Percentiles rank a stretch among this genome's conserved stretches.
Conservation (phyloP, 495 filamentous ascomycete species). For the Penicillium paradoxum region DNA sequence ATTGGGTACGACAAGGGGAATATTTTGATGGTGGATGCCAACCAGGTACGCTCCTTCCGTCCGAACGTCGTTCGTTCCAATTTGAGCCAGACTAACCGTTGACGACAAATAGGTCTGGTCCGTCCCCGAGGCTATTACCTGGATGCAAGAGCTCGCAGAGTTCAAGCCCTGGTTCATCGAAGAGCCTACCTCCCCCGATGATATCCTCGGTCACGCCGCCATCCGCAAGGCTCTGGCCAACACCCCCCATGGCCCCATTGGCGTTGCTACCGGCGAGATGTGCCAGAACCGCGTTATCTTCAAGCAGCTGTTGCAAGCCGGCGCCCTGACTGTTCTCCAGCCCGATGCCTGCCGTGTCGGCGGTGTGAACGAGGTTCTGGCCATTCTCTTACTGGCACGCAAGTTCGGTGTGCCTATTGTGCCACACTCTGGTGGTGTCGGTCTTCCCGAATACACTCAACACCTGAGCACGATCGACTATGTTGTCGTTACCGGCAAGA, state of each 20-base stretch:
- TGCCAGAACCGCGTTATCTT: conserved; percentile 93
- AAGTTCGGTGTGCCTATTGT: conserved; percentile 82
- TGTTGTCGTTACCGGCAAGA: conserved; percentile 77
- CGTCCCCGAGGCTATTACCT: conserved; percentile 83
- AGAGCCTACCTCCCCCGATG: conserved; percentile 92
- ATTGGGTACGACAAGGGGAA: conserved; percentile 85
- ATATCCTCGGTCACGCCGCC: conserved; percentile 82
- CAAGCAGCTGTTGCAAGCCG: conserved; percentile 78
- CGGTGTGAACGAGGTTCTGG: conserved; percentile 87
- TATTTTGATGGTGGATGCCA: conserved; percentile 91
- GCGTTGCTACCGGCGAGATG: conserved; percentile 94
- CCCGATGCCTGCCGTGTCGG: conserved; percentile 89
- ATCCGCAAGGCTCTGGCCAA: conserved; percentile 69
- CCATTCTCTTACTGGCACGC: conserved; percentile 84
- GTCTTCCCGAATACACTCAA: conserved; percentile 90
- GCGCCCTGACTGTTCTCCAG: conserved; percentile 84
- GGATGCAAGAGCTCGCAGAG: conserved; percentile 76
- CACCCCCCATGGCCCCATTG: conserved; percentile 61
- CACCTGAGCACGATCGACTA: conserved; percentile 94
- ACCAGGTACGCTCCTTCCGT: conserved; percentile 54
- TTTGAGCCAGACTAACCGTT: background rate
- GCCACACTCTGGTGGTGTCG: conserved; percentile 85
- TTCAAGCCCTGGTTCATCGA: conserved; percentile 97
- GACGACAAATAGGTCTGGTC: conserved; percentile 62
- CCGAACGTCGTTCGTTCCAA: background rate